Percentiles rank a stretch among this genome's conserved stretches.
Evolutionary conservation across 1,139 yeast species (phyloP).

Genomic region (Candida tetrigidarum): DNA sequence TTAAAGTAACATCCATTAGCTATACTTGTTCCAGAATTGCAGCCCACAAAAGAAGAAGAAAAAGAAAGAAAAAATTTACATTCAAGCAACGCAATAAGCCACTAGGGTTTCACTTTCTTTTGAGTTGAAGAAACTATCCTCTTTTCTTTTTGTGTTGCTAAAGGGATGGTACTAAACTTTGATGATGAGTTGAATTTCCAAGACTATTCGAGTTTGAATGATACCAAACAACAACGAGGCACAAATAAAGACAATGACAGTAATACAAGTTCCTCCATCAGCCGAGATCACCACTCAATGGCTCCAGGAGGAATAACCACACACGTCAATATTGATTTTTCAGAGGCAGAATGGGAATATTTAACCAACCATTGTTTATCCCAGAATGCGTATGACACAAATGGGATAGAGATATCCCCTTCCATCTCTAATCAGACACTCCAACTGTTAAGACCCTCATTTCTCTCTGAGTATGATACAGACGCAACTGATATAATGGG

Average conservation of each 20-base stretch:
- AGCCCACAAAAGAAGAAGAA: background rate
- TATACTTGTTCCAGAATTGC: slow-evolving; percentile 2
- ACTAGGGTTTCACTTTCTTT: background rate
- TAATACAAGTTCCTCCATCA: background rate
- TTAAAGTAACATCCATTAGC: background rate
- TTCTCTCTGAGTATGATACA: slow-evolving; percentile 19
- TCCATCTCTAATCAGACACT: slow-evolving; percentile 18
- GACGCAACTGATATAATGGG: slow-evolving; percentile 18
- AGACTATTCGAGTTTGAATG: slow-evolving; percentile 4
- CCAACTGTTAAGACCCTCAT: slow-evolving; percentile 18
- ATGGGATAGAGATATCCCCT: slow-evolving; percentile 16
- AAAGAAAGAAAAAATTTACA: background rate
- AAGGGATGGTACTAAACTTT: slow-evolving; percentile 7
- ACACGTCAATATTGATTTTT: slow-evolving; percentile 4
- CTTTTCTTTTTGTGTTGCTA: background rate
- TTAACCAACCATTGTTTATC: slow-evolving; percentile 11
- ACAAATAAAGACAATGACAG: background rate
- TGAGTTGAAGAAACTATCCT: background rate
- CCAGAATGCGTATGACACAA: slow-evolving; percentile 2
- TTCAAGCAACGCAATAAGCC: background rate
- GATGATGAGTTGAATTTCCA: slow-evolving; percentile 8
- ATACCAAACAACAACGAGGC: background rate
- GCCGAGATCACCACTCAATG: background rate
- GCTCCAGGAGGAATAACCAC: background rate
- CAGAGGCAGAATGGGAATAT: slow-evolving; percentile 14